A percentile compares a stretch with the other conserved stretches of the same genome.
Evolutionary conservation across 495 filamentous ascomycete species (phyloP).

Genomic region (Penicillium salamii): DNA sequence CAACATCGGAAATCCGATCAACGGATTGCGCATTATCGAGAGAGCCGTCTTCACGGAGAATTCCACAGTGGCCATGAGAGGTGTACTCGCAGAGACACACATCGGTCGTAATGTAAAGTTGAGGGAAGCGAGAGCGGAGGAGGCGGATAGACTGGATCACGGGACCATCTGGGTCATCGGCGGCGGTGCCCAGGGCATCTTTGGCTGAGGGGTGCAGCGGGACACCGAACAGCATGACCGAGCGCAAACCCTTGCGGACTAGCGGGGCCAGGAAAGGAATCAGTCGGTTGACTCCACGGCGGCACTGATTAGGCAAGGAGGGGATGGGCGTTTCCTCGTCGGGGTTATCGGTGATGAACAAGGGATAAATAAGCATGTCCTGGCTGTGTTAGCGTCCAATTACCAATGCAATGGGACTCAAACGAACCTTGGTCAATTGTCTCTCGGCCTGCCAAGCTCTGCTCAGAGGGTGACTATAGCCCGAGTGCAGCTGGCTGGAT

Average conservation of each 20-base stretch:
- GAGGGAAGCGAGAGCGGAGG: conserved; percentile 76
- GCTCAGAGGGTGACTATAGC: conserved; percentile 88
- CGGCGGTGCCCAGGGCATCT: conserved; percentile 87
- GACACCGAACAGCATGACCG: conserved; percentile 94
- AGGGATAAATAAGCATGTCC: conserved; percentile 97
- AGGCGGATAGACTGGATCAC: conserved; percentile 83
- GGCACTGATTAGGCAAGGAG: conserved; percentile 83
- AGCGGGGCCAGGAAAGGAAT: conserved; percentile 82
- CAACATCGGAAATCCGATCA: conserved; percentile 89
- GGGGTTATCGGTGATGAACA: conserved; percentile 92
- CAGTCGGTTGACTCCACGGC: conserved; percentile 82
- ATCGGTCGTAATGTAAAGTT: conserved; percentile 84
- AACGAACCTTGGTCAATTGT: conserved; percentile 87
- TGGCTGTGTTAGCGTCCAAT: conserved; percentile 3
- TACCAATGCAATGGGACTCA: not conserved
- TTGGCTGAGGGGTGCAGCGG: conserved; percentile 76
- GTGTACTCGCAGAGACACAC: conserved; percentile 99
- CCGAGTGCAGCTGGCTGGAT: conserved; percentile 89
- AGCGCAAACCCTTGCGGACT: conserved; percentile 80
- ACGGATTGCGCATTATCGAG: conserved; percentile 91
- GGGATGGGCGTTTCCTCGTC: conserved; percentile 90
- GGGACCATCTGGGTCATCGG: conserved; percentile 88
- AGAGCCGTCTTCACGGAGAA: conserved; percentile 84
- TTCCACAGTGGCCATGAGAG: conserved; percentile 97
- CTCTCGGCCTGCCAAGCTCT: conserved; percentile 94